Conservation (phyloP, 1,139 yeast genomes). For the Hyphopichia burtonii region DNA sequence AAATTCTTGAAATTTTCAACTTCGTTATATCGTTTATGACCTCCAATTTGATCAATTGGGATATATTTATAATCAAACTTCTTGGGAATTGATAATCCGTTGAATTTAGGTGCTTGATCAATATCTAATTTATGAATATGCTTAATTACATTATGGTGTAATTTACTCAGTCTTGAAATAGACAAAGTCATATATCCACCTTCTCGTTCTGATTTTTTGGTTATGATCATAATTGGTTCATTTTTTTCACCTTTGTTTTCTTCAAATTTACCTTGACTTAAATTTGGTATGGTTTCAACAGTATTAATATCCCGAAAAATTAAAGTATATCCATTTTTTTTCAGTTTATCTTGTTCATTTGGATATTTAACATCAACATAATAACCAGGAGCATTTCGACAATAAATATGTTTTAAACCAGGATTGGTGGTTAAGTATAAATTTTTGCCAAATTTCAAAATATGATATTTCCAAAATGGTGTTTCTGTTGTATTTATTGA, state of each 20-base stretch:
- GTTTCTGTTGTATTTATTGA: slow-evolving; percentile 6
- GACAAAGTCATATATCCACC: slow-evolving; percentile 34
- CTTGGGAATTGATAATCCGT: slow-evolving; percentile 29
- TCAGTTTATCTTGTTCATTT: slow-evolving; percentile 8
- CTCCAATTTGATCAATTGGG: slow-evolving; percentile 14
- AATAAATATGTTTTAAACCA: slow-evolving; percentile 50
- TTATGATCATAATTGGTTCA: slow-evolving; percentile 30
- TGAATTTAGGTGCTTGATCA: slow-evolving; percentile 14
- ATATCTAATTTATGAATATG: slow-evolving; percentile 5
- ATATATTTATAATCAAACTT: slow-evolving; percentile 21
- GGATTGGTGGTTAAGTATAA: slow-evolving; percentile 63
- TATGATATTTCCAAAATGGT: slow-evolving; percentile 63
- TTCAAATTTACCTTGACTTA: slow-evolving; percentile 1
- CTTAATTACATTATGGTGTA: slow-evolving; percentile 9
- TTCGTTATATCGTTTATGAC: slow-evolving; percentile 1
- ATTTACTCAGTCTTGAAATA: slow-evolving; percentile 12
- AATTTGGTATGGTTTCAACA: slow-evolving; percentile 18
- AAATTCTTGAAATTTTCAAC: slow-evolving; percentile 22
- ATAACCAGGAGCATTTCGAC: slow-evolving; percentile 58
- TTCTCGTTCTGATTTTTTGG: slow-evolving; percentile 24
- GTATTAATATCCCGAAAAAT: slow-evolving; percentile 25
- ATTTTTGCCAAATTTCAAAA: slow-evolving; percentile 47
- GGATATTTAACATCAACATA: slow-evolving; percentile 40
- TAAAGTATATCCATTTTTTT: slow-evolving; percentile 27
- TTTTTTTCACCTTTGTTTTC: neutral